These are phyloP conservation scores for Williopsis jadinii DNA, from an alignment of 1,139 yeast genomes.

Conservation along the genomic window DNA sequence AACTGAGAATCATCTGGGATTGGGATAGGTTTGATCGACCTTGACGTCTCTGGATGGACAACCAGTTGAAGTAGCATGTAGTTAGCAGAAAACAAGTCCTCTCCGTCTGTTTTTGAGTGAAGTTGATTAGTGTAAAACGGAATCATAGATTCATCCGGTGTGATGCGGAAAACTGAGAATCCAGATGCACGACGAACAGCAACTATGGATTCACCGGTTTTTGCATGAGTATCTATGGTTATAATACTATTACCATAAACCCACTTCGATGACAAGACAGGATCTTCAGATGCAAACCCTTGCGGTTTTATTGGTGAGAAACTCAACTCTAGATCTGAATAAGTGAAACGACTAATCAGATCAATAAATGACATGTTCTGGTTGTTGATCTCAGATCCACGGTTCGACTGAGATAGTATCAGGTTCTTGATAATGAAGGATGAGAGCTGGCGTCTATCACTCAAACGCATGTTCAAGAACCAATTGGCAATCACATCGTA, in stretches of 20 bases:
- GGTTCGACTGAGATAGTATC: conserved; percentile 36
- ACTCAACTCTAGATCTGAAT: conserved; percentile 54
- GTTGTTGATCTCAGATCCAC: conserved; percentile 33
- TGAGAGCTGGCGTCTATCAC: conserved; percentile 52
- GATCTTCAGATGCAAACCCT: conserved; percentile 20
- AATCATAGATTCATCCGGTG: conserved; percentile 36
- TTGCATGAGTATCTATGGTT: conserved; percentile 46
- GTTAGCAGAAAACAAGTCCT: conserved; percentile 31
- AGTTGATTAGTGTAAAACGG: conserved; percentile 28
- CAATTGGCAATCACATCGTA: conserved; percentile 65
- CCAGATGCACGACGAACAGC: conserved; percentile 66
- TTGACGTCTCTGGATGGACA: conserved; percentile 19
- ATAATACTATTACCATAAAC: conserved; percentile 52
- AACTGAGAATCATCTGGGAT: conserved; percentile 48
- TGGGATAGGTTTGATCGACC: conserved; percentile 30
- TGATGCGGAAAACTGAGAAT: conserved; percentile 39
- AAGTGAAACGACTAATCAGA: conserved; percentile 60
- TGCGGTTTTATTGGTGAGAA: conserved; percentile 28
- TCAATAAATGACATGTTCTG: conserved; percentile 63
- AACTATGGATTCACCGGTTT: conserved; percentile 47
- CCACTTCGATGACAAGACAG: conserved; percentile 43
- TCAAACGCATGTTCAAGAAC: conserved; percentile 59
- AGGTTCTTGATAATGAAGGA: conserved; percentile 59
- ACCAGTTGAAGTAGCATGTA: conserved; percentile 36
- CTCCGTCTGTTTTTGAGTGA: conserved; percentile 12